Evolutionary conservation across 2,329 filamentous ascomycete genomes (phyloP).

Genomic region (Orbilia quercus): DNA sequence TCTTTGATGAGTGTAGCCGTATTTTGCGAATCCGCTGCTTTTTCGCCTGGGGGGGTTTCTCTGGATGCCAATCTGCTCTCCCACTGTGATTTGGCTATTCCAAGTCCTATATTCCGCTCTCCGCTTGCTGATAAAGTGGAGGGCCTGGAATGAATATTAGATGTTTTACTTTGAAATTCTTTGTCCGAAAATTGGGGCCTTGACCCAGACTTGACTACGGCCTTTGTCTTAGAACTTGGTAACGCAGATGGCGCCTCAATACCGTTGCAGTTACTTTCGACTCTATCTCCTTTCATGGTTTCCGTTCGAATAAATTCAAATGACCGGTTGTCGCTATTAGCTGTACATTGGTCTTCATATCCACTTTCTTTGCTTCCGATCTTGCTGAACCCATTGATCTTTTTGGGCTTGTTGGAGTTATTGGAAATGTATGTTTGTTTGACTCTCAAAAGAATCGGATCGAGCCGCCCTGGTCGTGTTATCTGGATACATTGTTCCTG

Average conservation of each 20-base stretch:
- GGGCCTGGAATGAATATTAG: no score
- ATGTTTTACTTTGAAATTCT: no score
- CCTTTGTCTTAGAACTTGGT: not conserved
- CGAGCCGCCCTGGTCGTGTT: not conserved
- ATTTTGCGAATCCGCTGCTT: not conserved
- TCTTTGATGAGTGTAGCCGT: no score
- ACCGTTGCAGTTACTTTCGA: not conserved
- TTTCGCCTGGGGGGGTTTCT: not conserved
- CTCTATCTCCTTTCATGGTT: not conserved
- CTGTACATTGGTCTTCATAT: no score
- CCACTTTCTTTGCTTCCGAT: not conserved
- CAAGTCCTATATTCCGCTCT: no score
- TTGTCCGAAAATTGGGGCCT: no score
- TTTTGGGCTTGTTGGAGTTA: no score
- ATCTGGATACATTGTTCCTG: slow-evolving; percentile 38
- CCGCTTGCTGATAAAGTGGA: no score
- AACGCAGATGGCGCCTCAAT: no score
- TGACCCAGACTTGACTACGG: not conserved
- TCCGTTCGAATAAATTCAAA: not conserved
- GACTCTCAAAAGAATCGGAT: slow-evolving; percentile 28
- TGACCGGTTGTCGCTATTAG: no score
- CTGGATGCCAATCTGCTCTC: not conserved
- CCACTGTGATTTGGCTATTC: no score
- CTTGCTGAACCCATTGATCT: no score
- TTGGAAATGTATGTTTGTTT: slow-evolving; percentile 18